Percentiles rank a stretch among this genome's conserved stretches.
phyloP scores from a whole-genome alignment of 1,284 basidiomycete genomes.

The Ustilago esculenta region DNA sequence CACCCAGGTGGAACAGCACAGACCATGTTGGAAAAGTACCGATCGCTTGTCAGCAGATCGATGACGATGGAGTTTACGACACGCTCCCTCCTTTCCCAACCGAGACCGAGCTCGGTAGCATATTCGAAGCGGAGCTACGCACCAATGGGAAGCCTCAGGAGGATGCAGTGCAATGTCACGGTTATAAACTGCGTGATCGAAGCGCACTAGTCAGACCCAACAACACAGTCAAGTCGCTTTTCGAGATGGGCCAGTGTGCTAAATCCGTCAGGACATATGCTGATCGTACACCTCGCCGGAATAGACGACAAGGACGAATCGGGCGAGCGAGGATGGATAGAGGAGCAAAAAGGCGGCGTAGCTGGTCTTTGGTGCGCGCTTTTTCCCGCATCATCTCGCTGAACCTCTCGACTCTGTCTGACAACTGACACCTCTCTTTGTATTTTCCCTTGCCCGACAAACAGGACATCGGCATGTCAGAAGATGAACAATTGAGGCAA shows the following conservation, averaged over 20 bases:
- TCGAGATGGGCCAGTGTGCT: not conserved
- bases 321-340: constrained; percentile 2
- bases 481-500: constrained; percentile 50
- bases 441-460: not conserved
- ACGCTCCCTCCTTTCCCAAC: no score
- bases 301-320: constrained; percentile 1
- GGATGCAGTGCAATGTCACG: not conserved
- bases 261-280: constrained; percentile 10
- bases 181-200: constrained; percentile 27
- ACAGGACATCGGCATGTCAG: constrained; percentile 37
- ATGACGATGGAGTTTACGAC: not conserved
- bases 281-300: not conserved
- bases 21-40: not conserved
- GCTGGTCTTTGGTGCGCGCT: constrained; percentile 30
- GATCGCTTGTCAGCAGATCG: not conserved
- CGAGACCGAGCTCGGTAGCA: not conserved
- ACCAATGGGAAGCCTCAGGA: not conserved
- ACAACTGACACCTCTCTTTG: no score
- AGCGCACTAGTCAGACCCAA: constrained; percentile 5
- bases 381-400: no score
- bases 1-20: not conserved
- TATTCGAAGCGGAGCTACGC: not conserved
- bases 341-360: not conserved
- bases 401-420: no score
- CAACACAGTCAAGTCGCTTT: not conserved